Evolutionary conservation across 345 rosid genomes (phyloP).

Genomic region (Citropsis articulata): DNA sequence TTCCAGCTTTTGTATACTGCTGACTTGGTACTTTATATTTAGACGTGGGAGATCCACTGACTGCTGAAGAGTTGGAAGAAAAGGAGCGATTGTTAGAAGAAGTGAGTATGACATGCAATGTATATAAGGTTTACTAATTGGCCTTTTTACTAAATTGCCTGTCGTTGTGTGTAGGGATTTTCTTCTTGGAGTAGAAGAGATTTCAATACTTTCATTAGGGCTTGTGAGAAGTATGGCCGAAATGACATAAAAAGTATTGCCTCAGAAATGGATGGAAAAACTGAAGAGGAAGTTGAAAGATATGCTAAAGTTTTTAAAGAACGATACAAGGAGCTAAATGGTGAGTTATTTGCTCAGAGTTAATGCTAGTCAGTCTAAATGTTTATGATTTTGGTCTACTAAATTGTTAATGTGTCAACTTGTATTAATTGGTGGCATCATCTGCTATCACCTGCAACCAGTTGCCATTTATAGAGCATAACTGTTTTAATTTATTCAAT

Average conservation of each 20-base stretch:
- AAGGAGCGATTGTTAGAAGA: constrained; percentile 87
- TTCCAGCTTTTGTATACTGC: not conserved
- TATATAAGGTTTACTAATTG: constrained; percentile 13
- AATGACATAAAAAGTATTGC: constrained; percentile 77
- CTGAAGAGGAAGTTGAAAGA: constrained; percentile 90
- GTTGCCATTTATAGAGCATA: not conserved
- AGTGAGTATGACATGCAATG: constrained; percentile 37
- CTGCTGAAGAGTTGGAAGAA: constrained; percentile 96
- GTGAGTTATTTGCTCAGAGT: constrained; percentile 27
- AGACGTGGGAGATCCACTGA: constrained; percentile 89
- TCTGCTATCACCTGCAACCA: no score
- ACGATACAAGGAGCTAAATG: constrained; percentile 84
- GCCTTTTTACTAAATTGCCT: constrained; percentile 13
- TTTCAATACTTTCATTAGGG: constrained; percentile 81
- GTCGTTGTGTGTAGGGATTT: constrained; percentile 60
- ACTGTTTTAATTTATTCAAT: not conserved
- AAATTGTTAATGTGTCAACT: not conserved
- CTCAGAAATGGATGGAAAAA: constrained; percentile 93
- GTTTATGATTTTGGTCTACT: not conserved
- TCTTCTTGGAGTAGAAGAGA: constrained; percentile 98
- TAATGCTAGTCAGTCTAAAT: not conserved
- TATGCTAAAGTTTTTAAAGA: constrained; percentile 84
- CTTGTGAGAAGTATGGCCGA: constrained; percentile 98
- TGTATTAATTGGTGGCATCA: not conserved
- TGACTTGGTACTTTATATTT: constrained; percentile 27